Conservation (phyloP, 164 flowering plant species). For the Taxillus chinensis region DNA sequence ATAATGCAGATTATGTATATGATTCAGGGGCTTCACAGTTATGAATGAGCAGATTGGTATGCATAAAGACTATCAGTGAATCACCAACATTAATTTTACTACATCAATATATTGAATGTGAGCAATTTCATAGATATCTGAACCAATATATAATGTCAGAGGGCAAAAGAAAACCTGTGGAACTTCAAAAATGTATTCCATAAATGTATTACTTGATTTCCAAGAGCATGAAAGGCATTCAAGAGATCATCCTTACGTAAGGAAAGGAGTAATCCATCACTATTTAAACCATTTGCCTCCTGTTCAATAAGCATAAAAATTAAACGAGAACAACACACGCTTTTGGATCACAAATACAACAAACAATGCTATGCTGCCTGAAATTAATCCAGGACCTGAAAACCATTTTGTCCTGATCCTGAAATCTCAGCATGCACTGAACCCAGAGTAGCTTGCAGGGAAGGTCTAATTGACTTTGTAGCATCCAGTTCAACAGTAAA, state of each 20-base stretch:
- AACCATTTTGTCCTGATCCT: slow-evolving; percentile 23
- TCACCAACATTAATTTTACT: no score
- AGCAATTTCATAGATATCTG: not conserved
- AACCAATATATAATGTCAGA: not conserved
- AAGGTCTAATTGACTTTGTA: slow-evolving; percentile 20
- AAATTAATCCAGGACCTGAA: slow-evolving; percentile 37
- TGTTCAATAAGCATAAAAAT: slow-evolving; percentile 18
- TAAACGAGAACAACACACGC: not conserved
- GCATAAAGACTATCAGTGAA: no score
- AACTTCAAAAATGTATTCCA: slow-evolving; percentile 74
- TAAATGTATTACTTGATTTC: slow-evolving; percentile 49
- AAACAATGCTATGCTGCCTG: not conserved
- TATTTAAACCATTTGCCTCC: slow-evolving; percentile 33
- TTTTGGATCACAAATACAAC: not conserved
- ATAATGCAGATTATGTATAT: not conserved
- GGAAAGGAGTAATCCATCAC: slow-evolving; percentile 29
- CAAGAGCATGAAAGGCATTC: slow-evolving; percentile 38
- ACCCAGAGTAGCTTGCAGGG: slow-evolving; percentile 13
- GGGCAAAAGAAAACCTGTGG: slow-evolving; percentile 59
- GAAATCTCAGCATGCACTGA: slow-evolving; percentile 21
- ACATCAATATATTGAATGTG: no score
- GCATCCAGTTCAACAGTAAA: slow-evolving; percentile 30
- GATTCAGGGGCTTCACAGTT: no score
- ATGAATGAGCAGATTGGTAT: no score
- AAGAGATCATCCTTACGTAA: slow-evolving; percentile 36